A percentile compares a stretch with the other conserved stretches of the same genome.
Conservation (phyloP, 805 yeast species). For the Soucietia sequanensis region DNA sequence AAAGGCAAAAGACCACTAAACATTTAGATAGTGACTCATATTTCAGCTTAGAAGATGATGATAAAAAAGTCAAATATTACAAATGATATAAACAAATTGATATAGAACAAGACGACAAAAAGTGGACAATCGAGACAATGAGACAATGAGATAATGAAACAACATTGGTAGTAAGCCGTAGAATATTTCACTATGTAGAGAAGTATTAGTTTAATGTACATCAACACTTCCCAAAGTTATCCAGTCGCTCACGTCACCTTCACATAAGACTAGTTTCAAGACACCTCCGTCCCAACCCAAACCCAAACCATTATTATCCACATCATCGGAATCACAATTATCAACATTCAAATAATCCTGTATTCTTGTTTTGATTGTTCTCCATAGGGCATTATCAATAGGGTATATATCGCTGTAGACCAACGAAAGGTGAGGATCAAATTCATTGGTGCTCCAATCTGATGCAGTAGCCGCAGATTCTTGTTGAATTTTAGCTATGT, state of each 20-base stretch:
- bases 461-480: conserved; percentile 49
- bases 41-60: too few species aligned
- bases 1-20: too few species aligned
- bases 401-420: conserved; percentile 66
- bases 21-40: too few species aligned
- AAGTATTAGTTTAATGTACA: conserved; percentile 34
- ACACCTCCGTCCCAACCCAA: conserved; percentile 71
- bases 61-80: too few species aligned
- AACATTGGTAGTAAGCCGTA: too few species aligned
- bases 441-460: conserved; percentile 55
- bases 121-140: too few species aligned
- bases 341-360: conserved; percentile 60
- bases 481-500: conserved; percentile 28
- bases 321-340: conserved; percentile 36
- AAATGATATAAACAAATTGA: too few species aligned
- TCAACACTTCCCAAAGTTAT: conserved; percentile 55
- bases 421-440: conserved; percentile 70
- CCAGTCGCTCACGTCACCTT: conserved; percentile 74
- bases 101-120: too few species aligned
- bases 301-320: conserved; percentile 25
- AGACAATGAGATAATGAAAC: too few species aligned
- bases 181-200: too few species aligned
- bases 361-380: conserved; percentile 62
- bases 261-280: conserved; percentile 63
- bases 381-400: conserved; percentile 62